Percentiles rank a stretch among this genome's conserved stretches.
These are phyloP conservation scores for Geotrichum klebahnii DNA, from an alignment of 1,139 yeast genomes.

Conservation along the genomic window DNA sequence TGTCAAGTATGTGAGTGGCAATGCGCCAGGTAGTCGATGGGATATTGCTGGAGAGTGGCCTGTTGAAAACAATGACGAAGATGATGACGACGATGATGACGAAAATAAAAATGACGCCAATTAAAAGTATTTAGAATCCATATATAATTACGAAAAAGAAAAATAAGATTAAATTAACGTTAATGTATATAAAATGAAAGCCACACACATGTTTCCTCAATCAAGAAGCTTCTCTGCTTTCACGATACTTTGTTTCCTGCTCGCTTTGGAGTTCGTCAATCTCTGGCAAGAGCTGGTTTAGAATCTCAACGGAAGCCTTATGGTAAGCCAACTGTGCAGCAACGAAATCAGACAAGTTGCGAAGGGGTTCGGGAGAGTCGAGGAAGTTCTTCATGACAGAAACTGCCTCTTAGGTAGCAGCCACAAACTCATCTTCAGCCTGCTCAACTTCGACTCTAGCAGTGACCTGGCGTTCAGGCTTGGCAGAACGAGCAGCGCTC, in stretches of 20 bases:
- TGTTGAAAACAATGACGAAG: slow-evolving; percentile 47
- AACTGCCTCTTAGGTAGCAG: slow-evolving; percentile 86
- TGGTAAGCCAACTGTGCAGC: slow-evolving; percentile 82
- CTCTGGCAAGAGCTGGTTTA: slow-evolving; percentile 63
- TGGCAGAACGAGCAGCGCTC: slow-evolving; percentile 60
- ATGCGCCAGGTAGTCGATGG: slow-evolving; percentile 92
- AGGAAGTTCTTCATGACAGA: slow-evolving; percentile 78
- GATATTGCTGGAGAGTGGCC: slow-evolving; percentile 82
- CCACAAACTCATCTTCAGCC: slow-evolving; percentile 86
- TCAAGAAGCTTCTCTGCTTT: slow-evolving; percentile 32
- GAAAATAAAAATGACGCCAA: background rate
- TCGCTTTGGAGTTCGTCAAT: slow-evolving; percentile 60
- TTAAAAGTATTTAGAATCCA: no score
- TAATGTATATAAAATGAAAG: no score
- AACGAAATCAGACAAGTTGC: slow-evolving; percentile 64
- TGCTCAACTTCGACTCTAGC: slow-evolving; percentile 75
- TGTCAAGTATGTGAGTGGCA: slow-evolving; percentile 83
- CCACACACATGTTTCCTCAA: no score
- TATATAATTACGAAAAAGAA: no score
- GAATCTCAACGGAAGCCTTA: slow-evolving; percentile 67
- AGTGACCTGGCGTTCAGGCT: slow-evolving; percentile 70
- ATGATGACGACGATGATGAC: slow-evolving; percentile 30
- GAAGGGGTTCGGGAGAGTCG: slow-evolving; percentile 67
- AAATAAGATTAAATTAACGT: no score
- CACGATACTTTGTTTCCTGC: slow-evolving; percentile 43